Evolutionary conservation across 1,284 basidiomycete genomes (phyloP).

Genomic region (Papiliotrema laurentii): DNA sequence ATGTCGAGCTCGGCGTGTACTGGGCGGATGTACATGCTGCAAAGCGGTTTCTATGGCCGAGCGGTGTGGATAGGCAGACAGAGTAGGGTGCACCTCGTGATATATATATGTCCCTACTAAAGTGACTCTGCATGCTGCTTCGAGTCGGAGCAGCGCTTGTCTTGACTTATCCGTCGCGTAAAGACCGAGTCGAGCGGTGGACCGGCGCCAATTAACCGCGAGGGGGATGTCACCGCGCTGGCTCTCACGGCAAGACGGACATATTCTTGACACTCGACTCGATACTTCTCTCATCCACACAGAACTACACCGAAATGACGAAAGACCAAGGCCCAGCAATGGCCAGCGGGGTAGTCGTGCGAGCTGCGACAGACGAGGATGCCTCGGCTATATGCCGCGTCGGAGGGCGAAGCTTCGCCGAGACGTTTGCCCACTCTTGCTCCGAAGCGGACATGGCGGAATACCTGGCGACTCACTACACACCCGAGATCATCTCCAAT

Average conservation of each 20-base stretch:
- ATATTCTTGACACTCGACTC: too few relatives aligned
- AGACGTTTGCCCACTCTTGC: slow-evolving; percentile 7
- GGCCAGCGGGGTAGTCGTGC: neutral
- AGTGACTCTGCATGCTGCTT: too few relatives aligned
- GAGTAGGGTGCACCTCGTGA: neutral
- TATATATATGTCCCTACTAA: neutral
- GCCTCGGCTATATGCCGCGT: slow-evolving; percentile 4
- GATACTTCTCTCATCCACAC: neutral
- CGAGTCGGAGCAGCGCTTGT: too few relatives aligned
- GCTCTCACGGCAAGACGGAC: too few relatives aligned
- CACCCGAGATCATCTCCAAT: neutral
- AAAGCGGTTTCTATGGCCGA: too few relatives aligned
- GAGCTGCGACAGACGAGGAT: neutral
- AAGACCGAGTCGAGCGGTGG: too few relatives aligned
- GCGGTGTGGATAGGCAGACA: neutral
- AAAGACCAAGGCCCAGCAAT: too few relatives aligned
- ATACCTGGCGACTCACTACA: slow-evolving; percentile 6
- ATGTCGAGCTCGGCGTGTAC: slow-evolving; percentile 49
- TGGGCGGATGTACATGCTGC: slow-evolving; percentile 50
- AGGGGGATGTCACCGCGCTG: too few relatives aligned
- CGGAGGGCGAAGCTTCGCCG: slow-evolving; percentile 3
- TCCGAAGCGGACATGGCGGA: slow-evolving; percentile 3
- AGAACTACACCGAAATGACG: neutral
- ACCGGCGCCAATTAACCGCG: too few relatives aligned
- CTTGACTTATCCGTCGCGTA: too few relatives aligned